Evolutionary conservation across 305 asterid species (phyloP).

Genomic region (Fraxinus albicans): DNA sequence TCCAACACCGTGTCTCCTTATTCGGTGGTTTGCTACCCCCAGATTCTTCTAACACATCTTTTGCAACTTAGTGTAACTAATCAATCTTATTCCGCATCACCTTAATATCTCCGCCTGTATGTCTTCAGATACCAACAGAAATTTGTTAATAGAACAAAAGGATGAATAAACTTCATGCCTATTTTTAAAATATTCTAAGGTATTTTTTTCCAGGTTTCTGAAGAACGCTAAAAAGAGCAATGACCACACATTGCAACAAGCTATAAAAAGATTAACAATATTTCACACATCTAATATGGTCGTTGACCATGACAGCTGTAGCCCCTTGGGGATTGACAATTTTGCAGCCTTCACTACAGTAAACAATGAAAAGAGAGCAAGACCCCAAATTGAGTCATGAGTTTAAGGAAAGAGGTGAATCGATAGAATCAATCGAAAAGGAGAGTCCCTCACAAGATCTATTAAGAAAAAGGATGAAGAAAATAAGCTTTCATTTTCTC

Average conservation of each 20-base stretch:
- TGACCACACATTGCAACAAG: background rate
- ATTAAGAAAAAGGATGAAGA: background rate
- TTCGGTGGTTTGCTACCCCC: background rate
- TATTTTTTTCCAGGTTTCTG: background rate
- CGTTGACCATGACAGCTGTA: background rate
- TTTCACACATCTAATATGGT: background rate
- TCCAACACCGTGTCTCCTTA: background rate
- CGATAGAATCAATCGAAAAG: background rate
- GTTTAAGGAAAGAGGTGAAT: background rate
- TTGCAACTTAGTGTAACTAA: background rate
- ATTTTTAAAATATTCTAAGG: background rate
- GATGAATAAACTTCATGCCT: background rate
- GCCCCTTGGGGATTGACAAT: background rate
- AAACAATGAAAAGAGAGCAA: background rate
- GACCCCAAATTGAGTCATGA: background rate
- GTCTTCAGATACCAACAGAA: background rate
- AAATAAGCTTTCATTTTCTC: background rate
- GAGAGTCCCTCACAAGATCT: background rate
- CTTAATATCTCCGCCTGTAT: background rate
- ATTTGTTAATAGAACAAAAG: background rate
- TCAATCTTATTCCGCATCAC: background rate
- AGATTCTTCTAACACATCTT: background rate
- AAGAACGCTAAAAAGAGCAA: background rate
- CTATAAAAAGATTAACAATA: background rate
- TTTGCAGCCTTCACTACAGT: background rate